phyloP scores from a whole-genome alignment of 305 asterid genomes.

The Fraxinus xanthoxyloides region DNA sequence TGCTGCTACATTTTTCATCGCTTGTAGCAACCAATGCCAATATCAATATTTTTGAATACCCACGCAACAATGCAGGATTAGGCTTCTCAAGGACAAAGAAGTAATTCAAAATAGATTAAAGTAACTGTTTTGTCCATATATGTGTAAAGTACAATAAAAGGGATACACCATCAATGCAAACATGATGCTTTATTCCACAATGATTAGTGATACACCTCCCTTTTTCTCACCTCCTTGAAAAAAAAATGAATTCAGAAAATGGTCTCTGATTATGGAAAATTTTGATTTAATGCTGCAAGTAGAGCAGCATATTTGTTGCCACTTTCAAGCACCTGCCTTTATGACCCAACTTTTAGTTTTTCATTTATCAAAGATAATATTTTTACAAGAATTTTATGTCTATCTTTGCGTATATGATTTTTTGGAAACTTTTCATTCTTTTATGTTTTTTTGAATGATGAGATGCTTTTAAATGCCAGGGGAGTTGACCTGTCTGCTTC shows the following conservation, averaged over 20 bases:
- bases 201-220: background rate
- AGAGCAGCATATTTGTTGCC: background rate
- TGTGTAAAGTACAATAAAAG: background rate
- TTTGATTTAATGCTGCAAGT: background rate
- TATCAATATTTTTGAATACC: background rate
- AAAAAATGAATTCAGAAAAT: background rate
- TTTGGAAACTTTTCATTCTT: conserved; percentile 8
- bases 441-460: background rate
- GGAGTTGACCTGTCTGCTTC: conserved; percentile 87
- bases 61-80: background rate
- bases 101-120: background rate
- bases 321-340: background rate
- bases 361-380: background rate
- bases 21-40: background rate
- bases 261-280: background rate
- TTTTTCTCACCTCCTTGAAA: background rate
- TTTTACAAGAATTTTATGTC: background rate
- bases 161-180: background rate
- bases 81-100: background rate
- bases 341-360: background rate
- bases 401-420: background rate
- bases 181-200: background rate
- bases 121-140: background rate
- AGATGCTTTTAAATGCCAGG: conserved; percentile 49
- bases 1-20: background rate